These are phyloP conservation scores for Cladosporium halotolerans DNA, from an alignment of 2,329 filamentous ascomycete genomes.

Conservation along the genomic window DNA sequence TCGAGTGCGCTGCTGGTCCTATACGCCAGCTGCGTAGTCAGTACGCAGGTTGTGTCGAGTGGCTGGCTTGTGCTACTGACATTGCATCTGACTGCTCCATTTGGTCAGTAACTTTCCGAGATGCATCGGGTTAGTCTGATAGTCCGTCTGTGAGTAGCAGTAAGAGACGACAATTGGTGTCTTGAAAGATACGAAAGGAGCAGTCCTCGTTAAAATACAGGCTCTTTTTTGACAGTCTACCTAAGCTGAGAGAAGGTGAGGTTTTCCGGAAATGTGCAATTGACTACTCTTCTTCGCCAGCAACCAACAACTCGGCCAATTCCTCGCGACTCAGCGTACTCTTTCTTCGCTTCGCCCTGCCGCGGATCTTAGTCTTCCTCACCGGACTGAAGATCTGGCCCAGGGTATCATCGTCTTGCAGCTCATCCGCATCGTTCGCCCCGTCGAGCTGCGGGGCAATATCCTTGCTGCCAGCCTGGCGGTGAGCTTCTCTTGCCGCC, in stretches of 20 bases:
- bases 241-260: neutral
- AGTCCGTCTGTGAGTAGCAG: too few relatives aligned
- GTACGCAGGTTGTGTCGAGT: too few relatives aligned
- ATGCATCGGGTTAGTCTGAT: too few relatives aligned
- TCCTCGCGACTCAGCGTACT: conserved; percentile 73
- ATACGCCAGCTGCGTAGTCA: too few relatives aligned
- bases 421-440: conserved; percentile 29
- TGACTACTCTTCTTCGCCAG: conserved; percentile 8
- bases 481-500: conserved; percentile 18
- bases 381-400: conserved; percentile 24
- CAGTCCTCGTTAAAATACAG: neutral
- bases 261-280: neutral
- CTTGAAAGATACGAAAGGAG: neutral
- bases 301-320: conserved; percentile 51
- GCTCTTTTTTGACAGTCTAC: neutral
- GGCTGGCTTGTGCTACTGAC: neutral
- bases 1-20: too few relatives aligned
- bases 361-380: conserved; percentile 44
- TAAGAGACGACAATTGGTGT: neutral
- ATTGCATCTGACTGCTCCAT: neutral
- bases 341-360: conserved; percentile 59
- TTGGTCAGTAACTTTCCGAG: too few relatives aligned
- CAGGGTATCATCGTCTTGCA: conserved; percentile 46
- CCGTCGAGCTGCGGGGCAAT: conserved; percentile 17
- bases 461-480: neutral